Base-by-base conservation (phyloP, 805 yeast species). In the Novakomyces olei region DNA sequence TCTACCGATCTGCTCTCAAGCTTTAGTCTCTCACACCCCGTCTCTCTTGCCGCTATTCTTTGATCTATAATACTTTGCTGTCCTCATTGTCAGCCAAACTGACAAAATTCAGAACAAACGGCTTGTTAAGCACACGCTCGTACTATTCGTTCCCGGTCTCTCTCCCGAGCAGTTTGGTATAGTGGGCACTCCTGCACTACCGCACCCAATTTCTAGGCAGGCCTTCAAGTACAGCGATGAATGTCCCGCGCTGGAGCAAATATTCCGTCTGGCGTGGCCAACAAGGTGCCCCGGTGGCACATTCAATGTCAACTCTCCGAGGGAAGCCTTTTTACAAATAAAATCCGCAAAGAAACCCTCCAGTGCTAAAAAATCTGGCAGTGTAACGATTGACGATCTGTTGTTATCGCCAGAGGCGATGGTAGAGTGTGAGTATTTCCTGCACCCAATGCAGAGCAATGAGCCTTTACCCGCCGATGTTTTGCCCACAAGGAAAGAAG, bases 101-200 rank as follows among this genome's bases (percentile, higher is more conserved):
- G 17, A 19, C 34, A 12, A 25, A n/a, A 23, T 5, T 8, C 26
- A 39, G 42, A 70, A 73, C 39, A 53, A 65, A 30, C 42, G 47
- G 15, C 49, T 57, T 3, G 53, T 77, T 2, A 47, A 58, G n/a
- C 67, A 65, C 36, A 61, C 72, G 2, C 68, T 75, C 0, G 53
- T 68, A 16, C 48, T 77, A 3, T 54, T 70, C 33, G 63, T 69
- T 3, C 79, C 88, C 0, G 92, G 92, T 0, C 47, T 81, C 8
- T 53, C 59, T 9, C 47, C 55, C 2, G 42, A 48, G 3, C 63
- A 64, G 37, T 65, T 69, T 41, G 62, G 63, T 0, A 36, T 47
- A 15, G 6, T 33, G 9, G 39, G 42, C 12, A 37, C 44, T n/a
- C 34, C 39, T 1, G 19, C 32, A 17, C 20, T 29, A 19, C 20